phyloP scores from a whole-genome alignment of 2,329 filamentous ascomycete genomes.

The Albophoma yamanashiensis region DNA sequence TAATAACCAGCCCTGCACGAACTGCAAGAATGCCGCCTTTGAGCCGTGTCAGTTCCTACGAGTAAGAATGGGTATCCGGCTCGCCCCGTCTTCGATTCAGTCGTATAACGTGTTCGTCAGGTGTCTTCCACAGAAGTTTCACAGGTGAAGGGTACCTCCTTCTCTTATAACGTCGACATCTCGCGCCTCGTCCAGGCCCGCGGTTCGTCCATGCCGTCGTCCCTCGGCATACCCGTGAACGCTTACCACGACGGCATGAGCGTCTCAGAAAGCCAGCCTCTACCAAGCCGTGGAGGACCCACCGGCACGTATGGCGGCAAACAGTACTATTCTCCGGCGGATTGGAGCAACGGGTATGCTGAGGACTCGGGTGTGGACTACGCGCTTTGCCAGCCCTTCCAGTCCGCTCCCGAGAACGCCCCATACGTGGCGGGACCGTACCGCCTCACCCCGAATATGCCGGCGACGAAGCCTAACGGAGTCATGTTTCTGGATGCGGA shows the following conservation, averaged over 20 bases:
- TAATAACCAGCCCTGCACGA: slow-evolving; percentile 66
- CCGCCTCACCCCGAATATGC: slow-evolving; percentile 10
- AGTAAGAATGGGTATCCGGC: slow-evolving; percentile 35
- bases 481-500: slow-evolving; percentile 16
- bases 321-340: slow-evolving; percentile 12
- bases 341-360: slow-evolving; percentile 14
- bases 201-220: slow-evolving; percentile 7
- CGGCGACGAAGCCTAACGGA: slow-evolving; percentile 7
- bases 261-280: slow-evolving; percentile 7
- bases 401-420: slow-evolving; percentile 9
- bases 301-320: slow-evolving; percentile 14
- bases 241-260: slow-evolving; percentile 11
- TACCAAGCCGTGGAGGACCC: slow-evolving; percentile 11
- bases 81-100: neutral
- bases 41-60: slow-evolving; percentile 70
- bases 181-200: slow-evolving; percentile 20
- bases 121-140: slow-evolving; percentile 21
- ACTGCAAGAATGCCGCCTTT: slow-evolving; percentile 66
- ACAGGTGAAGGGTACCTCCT: slow-evolving; percentile 12
- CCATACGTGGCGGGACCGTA: slow-evolving; percentile 15
- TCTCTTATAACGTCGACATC: slow-evolving; percentile 18
- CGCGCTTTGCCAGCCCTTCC: slow-evolving; percentile 10
- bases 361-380: slow-evolving; percentile 15
- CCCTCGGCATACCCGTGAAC: slow-evolving; percentile 5
- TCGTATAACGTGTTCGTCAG: slow-evolving; percentile 5